A percentile compares a stretch with the other conserved stretches of the same genome.
Conservation (phyloP, 2,329 filamentous ascomycete genomes). For the Ophiostoma triangulosporum region DNA sequence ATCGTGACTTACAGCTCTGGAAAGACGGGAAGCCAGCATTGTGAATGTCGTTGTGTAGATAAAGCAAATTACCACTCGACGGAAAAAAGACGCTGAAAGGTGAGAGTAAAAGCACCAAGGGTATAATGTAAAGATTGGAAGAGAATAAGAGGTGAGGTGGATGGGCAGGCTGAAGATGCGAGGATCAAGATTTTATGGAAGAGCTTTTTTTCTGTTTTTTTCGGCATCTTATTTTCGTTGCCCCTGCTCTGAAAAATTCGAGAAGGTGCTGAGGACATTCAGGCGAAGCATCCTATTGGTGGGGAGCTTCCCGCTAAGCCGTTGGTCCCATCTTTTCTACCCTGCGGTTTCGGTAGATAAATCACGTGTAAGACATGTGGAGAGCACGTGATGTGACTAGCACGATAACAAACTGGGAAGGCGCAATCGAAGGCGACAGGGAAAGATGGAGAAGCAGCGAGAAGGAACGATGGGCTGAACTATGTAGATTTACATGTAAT, state of each 20-base stretch:
- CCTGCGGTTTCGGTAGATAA: neutral
- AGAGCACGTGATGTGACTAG: neutral
- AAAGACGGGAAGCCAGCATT: conserved; percentile 61
- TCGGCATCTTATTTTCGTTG: conserved; percentile 3
- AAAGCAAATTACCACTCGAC: conserved; percentile 13
- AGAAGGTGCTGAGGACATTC: conserved; percentile 12
- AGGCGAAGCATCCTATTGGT: conserved; percentile 9
- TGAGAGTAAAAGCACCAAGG: conserved; percentile 10
- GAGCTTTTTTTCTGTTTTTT: conserved; percentile 11
- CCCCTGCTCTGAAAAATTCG: conserved; percentile 12
- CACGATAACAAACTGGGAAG: neutral
- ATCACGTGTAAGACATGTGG: neutral
- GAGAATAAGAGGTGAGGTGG: conserved; percentile 3
- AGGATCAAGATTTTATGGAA: conserved; percentile 12
- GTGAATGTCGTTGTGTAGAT: conserved; percentile 19
- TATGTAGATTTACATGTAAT: too few species aligned
- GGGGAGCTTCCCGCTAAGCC: conserved; percentile 1
- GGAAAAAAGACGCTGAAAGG: neutral
- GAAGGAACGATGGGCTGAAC: neutral
- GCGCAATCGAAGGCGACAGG: neutral
- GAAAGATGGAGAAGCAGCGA: neutral
- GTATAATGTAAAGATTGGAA: conserved; percentile 1
- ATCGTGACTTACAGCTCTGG: conserved; percentile 53
- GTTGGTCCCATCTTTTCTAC: neutral
- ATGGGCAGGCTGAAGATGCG: neutral